A percentile compares a stretch with the other conserved stretches of the same genome.
Evolutionary conservation across 2,329 filamentous ascomycete genomes (phyloP).

Genomic region (Colletotrichum lentis): DNA sequence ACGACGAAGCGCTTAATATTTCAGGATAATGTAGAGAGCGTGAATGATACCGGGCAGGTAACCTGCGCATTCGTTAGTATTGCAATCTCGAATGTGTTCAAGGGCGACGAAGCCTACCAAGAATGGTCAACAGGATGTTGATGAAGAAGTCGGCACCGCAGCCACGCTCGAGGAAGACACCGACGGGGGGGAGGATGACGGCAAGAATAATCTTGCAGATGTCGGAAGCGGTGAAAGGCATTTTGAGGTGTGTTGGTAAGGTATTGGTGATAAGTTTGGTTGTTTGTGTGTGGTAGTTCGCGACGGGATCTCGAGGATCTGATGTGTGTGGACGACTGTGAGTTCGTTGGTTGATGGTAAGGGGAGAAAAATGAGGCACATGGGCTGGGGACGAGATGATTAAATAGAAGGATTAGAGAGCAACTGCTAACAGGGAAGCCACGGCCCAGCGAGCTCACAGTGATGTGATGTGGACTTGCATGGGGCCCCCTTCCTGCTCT

Average conservation of each 20-base stretch:
- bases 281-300: constrained; percentile 22
- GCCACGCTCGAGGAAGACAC: constrained; percentile 93
- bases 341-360: constrained; percentile 28
- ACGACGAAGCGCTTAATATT: constrained; percentile 67
- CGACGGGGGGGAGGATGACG: constrained; percentile 86
- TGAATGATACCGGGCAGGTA: constrained; percentile 87
- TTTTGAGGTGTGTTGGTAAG: constrained; percentile 47
- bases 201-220: constrained; percentile 81
- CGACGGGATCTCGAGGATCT: constrained; percentile 17
- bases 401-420: constrained; percentile 19
- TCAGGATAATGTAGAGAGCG: constrained; percentile 91
- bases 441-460: constrained; percentile 30
- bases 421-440: neutral
- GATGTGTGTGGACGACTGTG: neutral
- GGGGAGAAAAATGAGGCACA: neutral
- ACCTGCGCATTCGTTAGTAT: constrained; percentile 48
- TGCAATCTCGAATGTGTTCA: too few species aligned
- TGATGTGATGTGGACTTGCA: constrained; percentile 39
- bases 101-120: constrained; percentile 55
- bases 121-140: constrained; percentile 87
- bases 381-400: constrained; percentile 30
- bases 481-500: constrained; percentile 30
- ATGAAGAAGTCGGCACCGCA: constrained; percentile 88
- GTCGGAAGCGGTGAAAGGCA: constrained; percentile 66
- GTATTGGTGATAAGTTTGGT: constrained; percentile 5